Percentiles rank a stretch among this genome's conserved stretches.
Evolutionary conservation across 164 flowering plant species (phyloP).

Genomic region (Pachysandra terminalis): DNA sequence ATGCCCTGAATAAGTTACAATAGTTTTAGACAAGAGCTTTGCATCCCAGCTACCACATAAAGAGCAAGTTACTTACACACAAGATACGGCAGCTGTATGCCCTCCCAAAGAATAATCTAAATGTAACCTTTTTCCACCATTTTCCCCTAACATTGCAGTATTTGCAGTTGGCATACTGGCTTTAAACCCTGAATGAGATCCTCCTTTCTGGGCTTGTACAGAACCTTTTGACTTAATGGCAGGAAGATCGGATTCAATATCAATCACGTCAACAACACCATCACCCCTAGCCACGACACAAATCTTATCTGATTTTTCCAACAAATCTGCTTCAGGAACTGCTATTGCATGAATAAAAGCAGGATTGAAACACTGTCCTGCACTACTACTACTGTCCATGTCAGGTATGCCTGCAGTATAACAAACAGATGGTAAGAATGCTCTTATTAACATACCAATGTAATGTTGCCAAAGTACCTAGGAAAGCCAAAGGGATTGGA

Average conservation of each 20-base stretch:
- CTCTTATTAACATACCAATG: background rate
- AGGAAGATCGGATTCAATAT: constrained; percentile 65
- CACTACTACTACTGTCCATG: constrained; percentile 22
- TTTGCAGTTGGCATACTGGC: constrained; percentile 15
- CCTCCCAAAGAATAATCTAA: constrained; percentile 77
- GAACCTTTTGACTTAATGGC: constrained; percentile 40
- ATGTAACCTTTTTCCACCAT: constrained; percentile 40
- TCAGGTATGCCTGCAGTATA: constrained; percentile 41
- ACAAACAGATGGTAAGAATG: constrained; percentile 4
- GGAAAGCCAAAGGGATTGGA: too few relatives aligned
- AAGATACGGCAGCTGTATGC: constrained; percentile 82
- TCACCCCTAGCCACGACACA: constrained; percentile 93
- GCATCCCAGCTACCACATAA: background rate
- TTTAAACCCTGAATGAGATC: constrained; percentile 38
- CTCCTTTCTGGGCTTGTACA: constrained; percentile 35
- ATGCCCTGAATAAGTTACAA: constrained; percentile 42
- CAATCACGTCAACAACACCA: constrained; percentile 66
- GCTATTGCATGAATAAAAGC: constrained; percentile 88
- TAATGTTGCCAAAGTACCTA: background rate
- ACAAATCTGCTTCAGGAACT: constrained; percentile 72
- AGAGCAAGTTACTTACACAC: constrained; percentile 57
- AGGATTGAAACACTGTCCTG: constrained; percentile 75
- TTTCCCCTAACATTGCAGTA: constrained; percentile 23
- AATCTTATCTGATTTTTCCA: constrained; percentile 52
- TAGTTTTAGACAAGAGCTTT: background rate